A percentile compares a stretch with the other conserved stretches of the same genome.
These are phyloP conservation scores for Chlamydomonas asymmetrica DNA, from an alignment of 139 green algal genomes.

Conservation along the genomic window DNA sequence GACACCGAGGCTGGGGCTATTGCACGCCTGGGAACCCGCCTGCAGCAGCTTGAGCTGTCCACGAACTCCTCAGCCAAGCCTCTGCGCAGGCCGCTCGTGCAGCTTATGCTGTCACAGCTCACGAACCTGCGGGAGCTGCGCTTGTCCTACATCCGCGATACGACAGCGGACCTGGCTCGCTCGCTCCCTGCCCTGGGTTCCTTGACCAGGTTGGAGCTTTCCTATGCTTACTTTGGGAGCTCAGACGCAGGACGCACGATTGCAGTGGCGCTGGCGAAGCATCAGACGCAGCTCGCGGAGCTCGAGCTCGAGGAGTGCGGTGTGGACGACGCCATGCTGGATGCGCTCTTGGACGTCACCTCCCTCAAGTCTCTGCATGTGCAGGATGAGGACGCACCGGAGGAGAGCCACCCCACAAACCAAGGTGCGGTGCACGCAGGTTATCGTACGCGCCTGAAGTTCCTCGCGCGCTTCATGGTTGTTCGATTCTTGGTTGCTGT, in stretches of 20 bases:
- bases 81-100: slow-evolving; percentile 8
- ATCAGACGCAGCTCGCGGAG: slow-evolving; percentile 22
- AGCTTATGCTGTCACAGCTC: slow-evolving; percentile 9
- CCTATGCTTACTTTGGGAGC: slow-evolving; percentile 26
- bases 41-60: slow-evolving; percentile 1
- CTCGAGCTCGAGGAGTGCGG: slow-evolving; percentile 22
- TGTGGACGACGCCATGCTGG: slow-evolving; percentile 28
- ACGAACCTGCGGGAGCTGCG: not conserved
- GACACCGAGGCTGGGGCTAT: slow-evolving; percentile 18
- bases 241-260: slow-evolving; percentile 17
- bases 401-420: slow-evolving; percentile 28
- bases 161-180: slow-evolving; percentile 12
- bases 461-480: no score
- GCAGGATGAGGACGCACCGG: slow-evolving; percentile 25
- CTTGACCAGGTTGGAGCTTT: not conserved
- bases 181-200: slow-evolving; percentile 1
- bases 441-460: no score
- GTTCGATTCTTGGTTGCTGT: no score
- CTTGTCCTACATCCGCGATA: slow-evolving; percentile 28
- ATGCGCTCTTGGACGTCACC: slow-evolving; percentile 1
- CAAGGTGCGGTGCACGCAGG: no score
- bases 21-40: not conserved
- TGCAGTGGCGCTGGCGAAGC: not conserved
- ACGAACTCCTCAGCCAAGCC: slow-evolving; percentile 25
- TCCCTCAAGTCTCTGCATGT: slow-evolving; percentile 8